Evolutionary conservation across 1,284 basidiomycete genomes (phyloP), one percentile per base, ranked within the genome.

Genomic region (Meira nashicola): DNA sequence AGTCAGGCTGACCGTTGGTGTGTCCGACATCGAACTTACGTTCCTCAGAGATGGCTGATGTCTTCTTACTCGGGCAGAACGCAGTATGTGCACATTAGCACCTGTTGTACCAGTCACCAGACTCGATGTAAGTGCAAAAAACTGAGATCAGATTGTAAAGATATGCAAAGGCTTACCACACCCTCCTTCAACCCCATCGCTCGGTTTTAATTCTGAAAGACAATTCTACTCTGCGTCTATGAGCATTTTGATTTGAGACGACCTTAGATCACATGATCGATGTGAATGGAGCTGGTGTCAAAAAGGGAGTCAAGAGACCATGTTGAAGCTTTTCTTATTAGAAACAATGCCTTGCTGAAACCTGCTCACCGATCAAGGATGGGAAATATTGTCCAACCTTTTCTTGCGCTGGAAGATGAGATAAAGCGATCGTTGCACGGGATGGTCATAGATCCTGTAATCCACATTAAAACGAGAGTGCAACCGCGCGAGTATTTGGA

Each of bases 21-120:
- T 44, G 4, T 33, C 28, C 28, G 8, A 33, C 3, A 9, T 44
- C 43, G 8, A 44, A 44, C 3, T 44, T 44, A 4, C 43, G 43
- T 44, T 44, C 43, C 23, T 44, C 43, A 44, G 43, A 44, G 43
- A 44, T 44, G 43, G 43, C 43, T 9, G 43, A 8, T 44, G 43
- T 44, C 17, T 44, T 9, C 43, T 44, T 25, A 44, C 43, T 44
- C 43, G 9, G 8, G 17, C 43, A 17, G 43, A 44, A 44, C 43
- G 43, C 43, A 44, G 43, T 25, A 17, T 17, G 43, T 44, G 43
- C 43, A 44, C 43, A 17, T 44, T 9, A 17, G 43, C 43, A 44
- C 43, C 3, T 44, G 43, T 44, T 25, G 43, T 44, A 4, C 43
- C 43, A 17, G 43, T 44, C 17, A 44, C 17, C 43, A 17, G 43